Conservation (phyloP, 2,329 filamentous ascomycete species). For the Lachnellula willkommii region DNA sequence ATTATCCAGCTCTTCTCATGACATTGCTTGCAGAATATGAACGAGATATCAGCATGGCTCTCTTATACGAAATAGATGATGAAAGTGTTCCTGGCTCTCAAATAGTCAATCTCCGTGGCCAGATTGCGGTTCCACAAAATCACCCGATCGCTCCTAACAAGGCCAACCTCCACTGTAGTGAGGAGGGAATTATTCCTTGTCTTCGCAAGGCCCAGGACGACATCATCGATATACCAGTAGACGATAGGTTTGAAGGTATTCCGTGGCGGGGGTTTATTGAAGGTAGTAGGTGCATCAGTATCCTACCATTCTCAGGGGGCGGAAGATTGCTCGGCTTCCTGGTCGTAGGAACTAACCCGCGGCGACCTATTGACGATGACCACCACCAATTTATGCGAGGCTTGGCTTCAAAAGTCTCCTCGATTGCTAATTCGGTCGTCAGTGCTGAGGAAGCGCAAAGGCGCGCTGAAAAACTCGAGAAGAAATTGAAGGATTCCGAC, state of each 20-base stretch:
- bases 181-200: conserved; percentile 18
- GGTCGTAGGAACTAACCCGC: conserved; percentile 24
- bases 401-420: conserved; percentile 20
- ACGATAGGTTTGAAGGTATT: conserved; percentile 21
- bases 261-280: conserved; percentile 23
- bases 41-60: conserved; percentile 25
- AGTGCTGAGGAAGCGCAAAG: conserved; percentile 22
- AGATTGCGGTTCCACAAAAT: conserved; percentile 21
- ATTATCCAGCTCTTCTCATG: conserved; percentile 16
- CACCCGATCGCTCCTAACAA: conserved; percentile 18
- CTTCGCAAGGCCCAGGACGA: conserved; percentile 17
- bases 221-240: conserved; percentile 19
- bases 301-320: conserved; percentile 19
- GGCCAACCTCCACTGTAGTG: conserved; percentile 16
- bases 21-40: conserved; percentile 20
- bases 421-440: conserved; percentile 20
- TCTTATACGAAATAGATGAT: conserved; percentile 26
- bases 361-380: conserved; percentile 24
- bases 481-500: conserved; percentile 16
- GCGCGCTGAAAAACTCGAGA: conserved; percentile 16
- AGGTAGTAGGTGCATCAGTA: conserved; percentile 19
- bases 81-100: conserved; percentile 10
- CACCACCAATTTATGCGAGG: conserved; percentile 24
- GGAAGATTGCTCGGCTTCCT: conserved; percentile 22
- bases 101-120: conserved; percentile 12